Evolutionary conservation across 2,329 filamentous ascomycete genomes (phyloP), one percentile per base, ranked within the genome.

Genomic region (Ceratocystis destructans): DNA sequence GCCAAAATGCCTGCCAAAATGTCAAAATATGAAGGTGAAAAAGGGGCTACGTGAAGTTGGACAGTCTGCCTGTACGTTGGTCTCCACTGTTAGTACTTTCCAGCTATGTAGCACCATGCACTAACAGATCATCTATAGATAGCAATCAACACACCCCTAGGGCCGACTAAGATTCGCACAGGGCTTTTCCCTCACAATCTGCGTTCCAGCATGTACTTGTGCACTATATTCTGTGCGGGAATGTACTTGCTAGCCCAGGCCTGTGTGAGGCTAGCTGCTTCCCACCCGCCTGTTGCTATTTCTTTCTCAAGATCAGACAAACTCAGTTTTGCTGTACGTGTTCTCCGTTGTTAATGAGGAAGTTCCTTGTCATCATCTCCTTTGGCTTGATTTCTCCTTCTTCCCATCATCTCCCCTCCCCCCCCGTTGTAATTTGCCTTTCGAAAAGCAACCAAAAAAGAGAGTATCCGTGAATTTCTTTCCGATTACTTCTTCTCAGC

Each of bases 291-390:
- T 20, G 48, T 53, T 53, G n/a, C 48, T 25, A 8, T 22, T 50
- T 37, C 28, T 17, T 53, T 53, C 48, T 25, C 15, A 41, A 53
- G 48, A 25, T 53, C 48, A 53, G 48, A 53, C 48, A 53, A 33
- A 59, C 25, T 33, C 7, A 4, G 55, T 59, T 53, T 53, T 53
- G 48, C 48, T 53, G 48, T 59, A 59, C 55, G 55, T 59, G 55
- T 59, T 59, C 55, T 59, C 55, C 55, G 31, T 37, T 59, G 20
- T 37, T 59, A 59, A 37, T 59, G 55, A 59, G 22, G 25, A 59
- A 31, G 55, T 53, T 8, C 55, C 55, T 37, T 31, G 55, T 59
- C 28, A n/a, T 37, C 55, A n/a, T 37, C 55, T 59, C 28, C 55
- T 59, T 41, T 28, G 48, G 48, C 48, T 53, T n/a, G 2, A 59